Base-by-base conservation (phyloP, 441 rosid genomes). In the Gossypium aridum region DNA sequence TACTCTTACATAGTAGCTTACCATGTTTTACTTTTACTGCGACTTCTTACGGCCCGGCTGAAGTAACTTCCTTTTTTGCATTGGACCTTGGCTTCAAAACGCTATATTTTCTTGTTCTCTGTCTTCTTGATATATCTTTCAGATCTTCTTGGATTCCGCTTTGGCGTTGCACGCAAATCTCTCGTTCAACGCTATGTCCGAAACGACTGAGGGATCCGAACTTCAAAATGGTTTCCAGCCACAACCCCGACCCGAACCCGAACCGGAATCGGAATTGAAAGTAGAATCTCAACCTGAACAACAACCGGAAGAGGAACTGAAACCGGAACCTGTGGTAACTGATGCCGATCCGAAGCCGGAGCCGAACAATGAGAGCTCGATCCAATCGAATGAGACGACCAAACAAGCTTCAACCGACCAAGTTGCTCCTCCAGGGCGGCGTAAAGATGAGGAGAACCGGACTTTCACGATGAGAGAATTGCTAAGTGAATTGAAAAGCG, bases 391-490 rank as follows among this genome's bases (percentile, higher is more conserved):
- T 70, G 88, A 76, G 62, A 77, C 63, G 14, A 78, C 66, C 53
- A 73, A 61, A 59, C 63, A 70, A 73, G 76, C 82, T 66, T 72
- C 85, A 55, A 54, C 49, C 57, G 79, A 63, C 28, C 85, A 77
- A 54, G 65, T 67, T 47, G 55, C 82, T 31, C 74, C 47, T 4
- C 75, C 83, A 37, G 86, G 75, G 66, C 78, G 85, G 19, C 78
- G 75, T 26, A 89, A 85, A 34, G 93, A 89, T 60, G 88, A 84
- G 68, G 94, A 89, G 0, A 89, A 76, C 80, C 86, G 89, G 59
- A 86, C 93, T 12, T 92, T 92, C 83, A 94, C 97, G 47, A 92
- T 94, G 99, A 86, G 99, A 71, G 97, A 94, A 75, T 78, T 94
- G 71, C 91, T 91, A 49, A 87, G 79, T 76, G 97, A 92, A 79